Evolutionary conservation across 371 early-diverging fungal genomes (phyloP), one percentile per base, ranked within the genome.

Genomic region (Zopfochytrium polystomum): DNA sequence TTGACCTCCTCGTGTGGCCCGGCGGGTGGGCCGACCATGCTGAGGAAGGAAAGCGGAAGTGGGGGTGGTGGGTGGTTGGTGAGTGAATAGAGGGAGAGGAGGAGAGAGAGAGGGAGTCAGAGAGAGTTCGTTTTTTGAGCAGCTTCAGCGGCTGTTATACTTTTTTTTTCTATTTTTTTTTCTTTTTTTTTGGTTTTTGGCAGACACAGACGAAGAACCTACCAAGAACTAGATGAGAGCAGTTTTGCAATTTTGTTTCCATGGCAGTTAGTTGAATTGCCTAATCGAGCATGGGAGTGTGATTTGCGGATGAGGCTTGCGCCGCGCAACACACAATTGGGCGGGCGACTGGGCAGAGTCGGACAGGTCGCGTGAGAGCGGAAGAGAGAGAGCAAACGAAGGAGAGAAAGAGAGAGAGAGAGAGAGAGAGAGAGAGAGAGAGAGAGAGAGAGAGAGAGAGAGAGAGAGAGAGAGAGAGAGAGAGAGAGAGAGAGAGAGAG

Each of bases 141-240:
- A 52, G 60, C 13, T 60, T 50, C 38, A 18, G 18, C 18, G 60
- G 52, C 30, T 26, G 18, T 22, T 52, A 60, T 20, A 52, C 52
- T 60, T n/a, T 38, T 38, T 38, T 9, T 11, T 9, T 38, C 9
- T 38, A 11, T 11, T 38, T n/a, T n/a, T n/a, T n/a, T n/a, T n/a
- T n/a, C n/a, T n/a, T n/a, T n/a, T n/a, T n/a, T n/a, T n/a, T n/a
- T n/a, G 11, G n/a, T n/a, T 11, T n/a, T n/a, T n/a, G n/a, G 11
- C n/a, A 9, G 11, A 11, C n/a, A 11, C 9, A 38, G n/a, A 38
- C 9, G 11, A 9, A n/a, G n/a, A n/a, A n/a, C n/a, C n/a, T n/a
- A n/a, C n/a, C n/a, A n/a, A n/a, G n/a, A n/a, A n/a, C n/a, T n/a
- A n/a, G n/a, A n/a, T n/a, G n/a, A n/a, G n/a, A 11, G 38, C n/a